Evolutionary conservation across 2,329 filamentous ascomycete genomes (phyloP), one percentile per base, ranked within the genome.

Genomic region (Scolecobasidium constrictum): DNA sequence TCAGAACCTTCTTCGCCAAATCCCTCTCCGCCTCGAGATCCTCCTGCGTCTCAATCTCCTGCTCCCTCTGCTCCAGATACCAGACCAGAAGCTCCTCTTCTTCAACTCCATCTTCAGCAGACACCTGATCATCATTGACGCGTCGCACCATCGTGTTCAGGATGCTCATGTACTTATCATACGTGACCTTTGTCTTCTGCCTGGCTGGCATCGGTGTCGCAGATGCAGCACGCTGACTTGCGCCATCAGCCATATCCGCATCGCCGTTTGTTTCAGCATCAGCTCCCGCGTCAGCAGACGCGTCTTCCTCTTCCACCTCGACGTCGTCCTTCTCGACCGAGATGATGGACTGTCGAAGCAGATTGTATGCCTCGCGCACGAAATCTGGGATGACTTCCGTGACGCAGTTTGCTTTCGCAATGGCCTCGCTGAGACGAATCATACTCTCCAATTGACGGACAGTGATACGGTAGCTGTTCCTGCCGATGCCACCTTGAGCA

Each of bases 271-370:
- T 69, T 13, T 70, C 69, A 3, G 51, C 56, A 35, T 59, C 58
- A 17, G 47, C 53, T 28, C 53, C 67, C 20, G 54, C 57, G 26
- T 62, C 64, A 33, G 70, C 69, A 2, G 72, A 73, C 16, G 78
- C 76, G 16, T 84, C 82, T 3, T 86, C 81, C 4, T 81, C 76
- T 42, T 94, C 86, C 47, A 98, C 81, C 56, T 96, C 90, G 13
- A 98, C 80, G 54, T 98, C 92, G 53, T 98, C 92, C 56, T 96
- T 92, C 64, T 98, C 92, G 19, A 98, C 92, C 2, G 84, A 92
- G 54, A 98, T 95, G 59, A 98, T 98, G 61, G 84, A 92, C 64
- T 95, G 88, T 34, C 87, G 74, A 11, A 98, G 75, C 7, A 98
- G 74, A 53, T 92, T 86, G 62, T 83, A 96, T 0, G 90, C 92